Conservation (phyloP, 306 rosid genomes). For the Pyrus bretschneideri region DNA sequence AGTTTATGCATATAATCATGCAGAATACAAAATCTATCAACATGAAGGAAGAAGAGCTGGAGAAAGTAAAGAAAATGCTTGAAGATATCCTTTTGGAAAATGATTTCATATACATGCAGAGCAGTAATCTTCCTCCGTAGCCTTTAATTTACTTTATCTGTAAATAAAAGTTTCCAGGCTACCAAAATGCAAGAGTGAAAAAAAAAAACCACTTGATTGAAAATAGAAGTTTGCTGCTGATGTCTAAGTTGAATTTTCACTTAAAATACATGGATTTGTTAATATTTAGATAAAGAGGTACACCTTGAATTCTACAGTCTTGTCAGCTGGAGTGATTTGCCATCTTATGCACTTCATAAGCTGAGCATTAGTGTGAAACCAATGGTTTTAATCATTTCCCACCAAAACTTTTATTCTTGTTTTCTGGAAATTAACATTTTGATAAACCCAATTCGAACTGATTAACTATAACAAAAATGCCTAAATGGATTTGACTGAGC, state of each 20-base stretch:
- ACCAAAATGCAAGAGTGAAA: neutral
- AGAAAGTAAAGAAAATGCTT: conserved; percentile 50
- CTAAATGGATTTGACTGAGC: neutral
- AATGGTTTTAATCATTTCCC: neutral
- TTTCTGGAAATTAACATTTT: neutral
- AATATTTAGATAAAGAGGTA: neutral
- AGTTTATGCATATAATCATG: conserved; percentile 66
- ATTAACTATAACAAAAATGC: neutral
- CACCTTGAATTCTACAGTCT: neutral
- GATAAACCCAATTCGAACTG: neutral
- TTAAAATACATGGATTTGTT: neutral
- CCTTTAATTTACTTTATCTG: neutral
- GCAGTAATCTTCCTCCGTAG: neutral
- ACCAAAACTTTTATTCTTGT: neutral
- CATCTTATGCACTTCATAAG: neutral
- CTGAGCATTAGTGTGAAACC: neutral
- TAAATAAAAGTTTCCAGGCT: neutral
- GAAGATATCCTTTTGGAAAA: conserved; percentile 75
- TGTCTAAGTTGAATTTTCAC: neutral
- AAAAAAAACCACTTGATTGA: neutral
- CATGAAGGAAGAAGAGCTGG: conserved; percentile 57
- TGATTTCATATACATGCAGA: neutral
- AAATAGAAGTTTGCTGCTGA: neutral
- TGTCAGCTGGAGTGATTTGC: neutral
- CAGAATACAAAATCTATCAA: conserved; percentile 44